Base-by-base conservation (phyloP, 352 stramenopile species). In the Lagenidium giganteum region DNA sequence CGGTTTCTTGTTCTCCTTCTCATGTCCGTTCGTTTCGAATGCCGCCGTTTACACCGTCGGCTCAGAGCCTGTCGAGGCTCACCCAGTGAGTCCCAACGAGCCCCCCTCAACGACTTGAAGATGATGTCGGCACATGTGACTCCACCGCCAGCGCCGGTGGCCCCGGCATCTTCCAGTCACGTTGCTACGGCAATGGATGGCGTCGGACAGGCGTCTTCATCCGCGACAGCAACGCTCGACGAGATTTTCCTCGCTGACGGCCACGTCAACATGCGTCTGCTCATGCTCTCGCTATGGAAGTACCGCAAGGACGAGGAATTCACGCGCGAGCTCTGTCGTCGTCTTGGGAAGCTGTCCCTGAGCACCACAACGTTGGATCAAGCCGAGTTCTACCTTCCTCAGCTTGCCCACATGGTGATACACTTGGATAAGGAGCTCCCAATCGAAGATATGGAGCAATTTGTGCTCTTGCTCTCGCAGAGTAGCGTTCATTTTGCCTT, bases 321-420 rank as follows among this genome's bases (percentile, higher is more conserved):
- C 59, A 84, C 69, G 17, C 45, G 44, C 17, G 68, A 82, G 37
- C 50, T 92, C 21, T 89, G 80, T 32, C 49, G 71, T 7, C 71
- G 76, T 8, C 61, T 92, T 23, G 60, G 64, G 22, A 64, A 64
- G 7, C 55, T 87, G 42, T 60, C 48, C 14, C 61, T 86, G 33
- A 75, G 52, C 11, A 64, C 61, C 21, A 36, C 65, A 20, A 80
- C 69, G 38, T 48, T 92, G 39, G 76, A 92, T 33, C 69, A 92
- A 40, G 74, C 82, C 16, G 80, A 92, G 40, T 87, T 92, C 51
- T 89, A 82, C 39, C 49, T 92, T 9, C 80, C 80, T 3, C 80
- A 92, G 54, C 65, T 92, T 22, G 72, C 76, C 8, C 80, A 92
- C 61, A 89, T 92, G 76, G 73, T 89, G 11, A 67, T 92, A 36